Base-by-base conservation (phyloP, 139 green algal genomes). In the Desmodesmus armatus region DNA sequence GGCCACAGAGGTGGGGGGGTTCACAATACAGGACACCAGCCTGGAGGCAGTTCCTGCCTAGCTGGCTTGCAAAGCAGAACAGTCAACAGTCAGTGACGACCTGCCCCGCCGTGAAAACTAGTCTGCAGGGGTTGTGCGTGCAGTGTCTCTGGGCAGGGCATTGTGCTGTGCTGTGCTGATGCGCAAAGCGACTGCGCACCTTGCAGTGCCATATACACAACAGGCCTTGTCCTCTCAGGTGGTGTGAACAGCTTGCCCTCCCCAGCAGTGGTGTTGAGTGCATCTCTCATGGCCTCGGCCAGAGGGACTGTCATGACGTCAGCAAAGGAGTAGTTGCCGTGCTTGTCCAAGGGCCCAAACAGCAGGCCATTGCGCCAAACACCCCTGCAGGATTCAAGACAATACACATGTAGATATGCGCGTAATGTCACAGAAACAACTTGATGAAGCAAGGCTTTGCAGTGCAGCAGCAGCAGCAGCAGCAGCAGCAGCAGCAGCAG, bases 321-420 rank as follows among this genome's bases (percentile, higher is more conserved):
- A 15, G 78, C 33, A 72, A 92, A 93, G 31, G 47, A 83, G 51
- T 69, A 87, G 21, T 72, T 51, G 4, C 72, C 84, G 60, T 91
- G 90, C 19, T 83, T 73, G 39, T 87, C 11, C 6, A 70, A 41
- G 3, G 90, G 90, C 76, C 87, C 55, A 66, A 92, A 92, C 35
- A 80, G 39, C 29, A 93, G 77, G 2, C 78, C 90, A 44, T 93
- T 92, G 49, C 90, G 80, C 90, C 90, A 93, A 25, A 83, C 88
- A 17, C 88, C 88, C 40, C 82, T 67, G 33, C 53, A 67, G 55
- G 6, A 62, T n/a, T n/a, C n/a, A n/a, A 6, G 70, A 62, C 33
- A 51, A 35, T 3, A 75, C n/a, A n/a, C n/a, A n/a, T n/a, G n/a
- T n/a, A n/a, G n/a, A n/a, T n/a, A n/a, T n/a, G n/a, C n/a, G n/a